These are phyloP conservation scores for Rubia tinctorum DNA, from an alignment of 305 asterid species.

Conservation along the genomic window DNA sequence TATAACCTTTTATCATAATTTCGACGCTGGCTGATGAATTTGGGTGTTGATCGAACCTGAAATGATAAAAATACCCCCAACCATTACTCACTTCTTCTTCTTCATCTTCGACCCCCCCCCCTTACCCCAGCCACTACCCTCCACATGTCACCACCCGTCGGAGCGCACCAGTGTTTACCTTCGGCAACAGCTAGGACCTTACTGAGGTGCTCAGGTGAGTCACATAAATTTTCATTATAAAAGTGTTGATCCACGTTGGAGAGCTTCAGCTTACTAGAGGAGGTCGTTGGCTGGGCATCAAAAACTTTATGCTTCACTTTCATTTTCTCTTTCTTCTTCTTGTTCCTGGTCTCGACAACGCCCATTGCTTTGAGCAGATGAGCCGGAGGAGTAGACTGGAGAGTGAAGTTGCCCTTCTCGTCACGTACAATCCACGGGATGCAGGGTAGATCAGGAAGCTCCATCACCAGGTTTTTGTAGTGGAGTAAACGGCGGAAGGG, in stretches of 20 bases:
- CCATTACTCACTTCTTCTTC: too few relatives aligned
- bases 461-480: conserved; percentile 21
- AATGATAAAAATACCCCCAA: too few relatives aligned
- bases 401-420: conserved; percentile 56
- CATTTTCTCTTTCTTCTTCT: conserved; percentile 35
- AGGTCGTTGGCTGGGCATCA: conserved; percentile 25
- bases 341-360: conserved; percentile 34
- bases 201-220: conserved; percentile 79
- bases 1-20: too few relatives aligned
- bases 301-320: conserved; percentile 37
- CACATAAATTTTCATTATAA: conserved; percentile 79
- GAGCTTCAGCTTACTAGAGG: conserved; percentile 54
- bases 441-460: conserved; percentile 37
- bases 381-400: conserved; percentile 49
- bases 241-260: conserved; percentile 96
- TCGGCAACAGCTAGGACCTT: conserved; percentile 99
- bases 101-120: too few relatives aligned
- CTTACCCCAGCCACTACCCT: too few relatives aligned
- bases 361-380: conserved; percentile 49
- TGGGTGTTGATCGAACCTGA: too few relatives aligned
- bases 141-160: too few relatives aligned
- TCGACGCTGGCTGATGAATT: too few relatives aligned
- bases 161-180: conserved; percentile 36
- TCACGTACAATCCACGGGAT: conserved; percentile 68
- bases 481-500: not conserved